phyloP scores from a whole-genome alignment of 2,329 filamentous ascomycete species.

The Dissoconium aciculare region DNA sequence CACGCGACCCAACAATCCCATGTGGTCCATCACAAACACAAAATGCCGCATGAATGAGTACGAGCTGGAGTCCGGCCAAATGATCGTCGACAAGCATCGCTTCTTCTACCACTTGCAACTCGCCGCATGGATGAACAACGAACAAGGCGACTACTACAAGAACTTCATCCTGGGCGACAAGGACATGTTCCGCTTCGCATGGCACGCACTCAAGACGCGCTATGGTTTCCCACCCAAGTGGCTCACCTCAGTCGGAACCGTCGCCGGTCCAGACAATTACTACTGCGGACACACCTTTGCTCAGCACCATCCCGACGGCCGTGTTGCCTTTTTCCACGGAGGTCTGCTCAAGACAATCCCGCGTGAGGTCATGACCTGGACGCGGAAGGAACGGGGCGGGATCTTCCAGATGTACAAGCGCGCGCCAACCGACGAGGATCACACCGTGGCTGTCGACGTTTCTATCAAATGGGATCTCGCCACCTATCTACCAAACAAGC shows the following conservation, averaged over 20 bases:
- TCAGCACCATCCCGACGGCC: conserved; percentile 23
- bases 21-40: conserved; percentile 26
- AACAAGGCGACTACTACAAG: conserved; percentile 16
- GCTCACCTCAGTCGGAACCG: conserved; percentile 21
- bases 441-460: conserved; percentile 8
- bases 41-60: conserved; percentile 24
- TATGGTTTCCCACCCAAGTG: conserved; percentile 21
- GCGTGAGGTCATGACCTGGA: conserved; percentile 16
- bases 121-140: conserved; percentile 22
- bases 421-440: conserved; percentile 8
- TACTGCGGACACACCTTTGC: conserved; percentile 25
- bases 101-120: conserved; percentile 27
- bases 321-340: conserved; percentile 22
- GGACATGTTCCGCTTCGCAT: conserved; percentile 24
- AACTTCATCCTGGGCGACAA: conserved; percentile 26
- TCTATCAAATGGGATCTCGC: conserved; percentile 9
- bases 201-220: conserved; percentile 23
- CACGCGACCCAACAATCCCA: conserved; percentile 19
- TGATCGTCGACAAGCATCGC: conserved; percentile 24
- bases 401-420: conserved; percentile 22
- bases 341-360: conserved; percentile 21
- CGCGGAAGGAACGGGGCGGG: conserved; percentile 15
- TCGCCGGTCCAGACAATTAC: conserved; percentile 6
- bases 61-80: conserved; percentile 24
- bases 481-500: conserved; percentile 8